Conservation (phyloP, 805 yeast genomes). For the Pichia occidentalis region DNA sequence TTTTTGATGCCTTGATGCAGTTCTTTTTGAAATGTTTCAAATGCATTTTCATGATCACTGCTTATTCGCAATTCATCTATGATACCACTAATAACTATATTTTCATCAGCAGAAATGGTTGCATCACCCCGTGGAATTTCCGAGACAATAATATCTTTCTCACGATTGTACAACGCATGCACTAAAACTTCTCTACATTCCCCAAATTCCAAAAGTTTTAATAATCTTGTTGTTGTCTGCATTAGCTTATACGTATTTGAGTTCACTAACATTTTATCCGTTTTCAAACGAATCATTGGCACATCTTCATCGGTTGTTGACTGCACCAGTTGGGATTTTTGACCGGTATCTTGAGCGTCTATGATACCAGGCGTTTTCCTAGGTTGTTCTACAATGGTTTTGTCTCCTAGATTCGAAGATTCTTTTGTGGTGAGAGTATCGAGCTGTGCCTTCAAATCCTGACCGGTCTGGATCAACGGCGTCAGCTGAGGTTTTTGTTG, state of each 20-base stretch:
- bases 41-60: slow-evolving; percentile 15
- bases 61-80: slow-evolving; percentile 43
- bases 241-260: slow-evolving; percentile 2
- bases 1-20: slow-evolving; percentile 8
- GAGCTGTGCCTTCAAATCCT: too few species aligned
- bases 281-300: too few species aligned
- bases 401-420: too few species aligned
- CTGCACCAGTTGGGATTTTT: too few species aligned
- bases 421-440: too few species aligned
- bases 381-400: too few species aligned
- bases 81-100: slow-evolving; percentile 54
- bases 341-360: too few species aligned
- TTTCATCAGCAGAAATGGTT: slow-evolving; percentile 18
- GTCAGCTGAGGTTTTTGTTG: too few species aligned
- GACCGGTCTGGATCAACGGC: too few species aligned
- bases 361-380: too few species aligned
- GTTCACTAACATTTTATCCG: neutral
- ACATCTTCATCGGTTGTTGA: too few species aligned
- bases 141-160: slow-evolving; percentile 9
- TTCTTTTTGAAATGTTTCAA: slow-evolving; percentile 21
- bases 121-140: slow-evolving; percentile 4
- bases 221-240: slow-evolving; percentile 33
- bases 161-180: slow-evolving; percentile 43
- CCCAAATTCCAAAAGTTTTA: slow-evolving; percentile 38
- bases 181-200: slow-evolving; percentile 57